Evolutionary conservation across 371 early-diverging fungal species (phyloP).

Genomic region (Haplosporangium sp.): DNA sequence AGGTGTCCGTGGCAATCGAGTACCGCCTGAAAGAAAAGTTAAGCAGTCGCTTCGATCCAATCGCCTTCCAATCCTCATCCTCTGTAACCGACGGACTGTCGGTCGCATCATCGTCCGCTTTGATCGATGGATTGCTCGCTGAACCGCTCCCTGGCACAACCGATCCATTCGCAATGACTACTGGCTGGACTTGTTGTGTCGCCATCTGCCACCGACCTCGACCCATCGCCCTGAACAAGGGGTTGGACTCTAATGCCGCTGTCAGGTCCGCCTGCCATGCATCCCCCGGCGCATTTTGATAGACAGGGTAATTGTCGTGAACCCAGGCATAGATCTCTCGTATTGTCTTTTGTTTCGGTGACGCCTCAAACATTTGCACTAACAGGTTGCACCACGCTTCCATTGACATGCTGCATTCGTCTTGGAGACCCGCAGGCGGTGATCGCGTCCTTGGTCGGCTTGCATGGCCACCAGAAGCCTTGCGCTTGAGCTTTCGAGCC

Average conservation of each 20-base stretch:
- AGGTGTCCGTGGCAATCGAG: slow-evolving; percentile 54
- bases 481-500: slow-evolving; percentile 43
- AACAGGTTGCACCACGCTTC: slow-evolving; percentile 55
- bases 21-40: slow-evolving; percentile 53
- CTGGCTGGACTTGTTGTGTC: slow-evolving; percentile 36
- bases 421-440: slow-evolving; percentile 41
- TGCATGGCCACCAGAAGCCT: slow-evolving; percentile 42
- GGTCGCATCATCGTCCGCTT: slow-evolving; percentile 42
- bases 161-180: slow-evolving; percentile 28
- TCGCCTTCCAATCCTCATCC: slow-evolving; percentile 56
- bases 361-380: slow-evolving; percentile 56
- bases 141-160: slow-evolving; percentile 14
- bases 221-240: slow-evolving; percentile 53
- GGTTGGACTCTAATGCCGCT: slow-evolving; percentile 53
- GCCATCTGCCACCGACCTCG: slow-evolving; percentile 57
- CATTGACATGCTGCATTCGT: slow-evolving; percentile 56
- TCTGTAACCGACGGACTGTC: slow-evolving; percentile 55
- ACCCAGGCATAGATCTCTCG: slow-evolving; percentile 56
- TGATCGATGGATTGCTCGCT: slow-evolving; percentile 23
- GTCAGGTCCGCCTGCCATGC: slow-evolving; percentile 53
- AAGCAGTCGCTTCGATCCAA: slow-evolving; percentile 49
- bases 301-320: slow-evolving; percentile 55
- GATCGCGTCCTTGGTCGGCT: slow-evolving; percentile 46
- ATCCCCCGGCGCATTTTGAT: slow-evolving; percentile 52
- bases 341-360: slow-evolving; percentile 57